Conservation (phyloP, 1,139 yeast genomes). For the Pichia sp. region DNA sequence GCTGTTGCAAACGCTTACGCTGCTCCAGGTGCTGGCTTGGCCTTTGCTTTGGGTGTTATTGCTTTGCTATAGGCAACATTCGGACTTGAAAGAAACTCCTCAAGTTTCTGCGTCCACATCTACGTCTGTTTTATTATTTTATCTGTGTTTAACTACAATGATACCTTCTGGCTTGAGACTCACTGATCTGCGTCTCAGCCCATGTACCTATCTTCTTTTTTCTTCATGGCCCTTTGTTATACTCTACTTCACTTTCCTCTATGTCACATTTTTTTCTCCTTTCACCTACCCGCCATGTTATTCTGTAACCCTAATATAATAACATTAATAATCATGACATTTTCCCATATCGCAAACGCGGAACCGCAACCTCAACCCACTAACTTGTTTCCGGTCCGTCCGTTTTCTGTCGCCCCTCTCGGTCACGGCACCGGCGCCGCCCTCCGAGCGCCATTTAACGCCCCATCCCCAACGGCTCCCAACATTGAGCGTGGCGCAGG, state of each 20-base stretch:
- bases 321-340: neutral
- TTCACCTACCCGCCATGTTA: neutral
- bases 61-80: constrained; percentile 20
- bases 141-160: neutral
- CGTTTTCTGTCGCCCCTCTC: too few relatives aligned
- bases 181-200: neutral
- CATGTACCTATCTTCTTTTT: neutral
- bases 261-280: neutral
- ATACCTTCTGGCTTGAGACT: neutral
- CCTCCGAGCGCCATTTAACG: too few relatives aligned
- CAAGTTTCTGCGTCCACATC: neutral
- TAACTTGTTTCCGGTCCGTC: neutral
- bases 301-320: neutral
- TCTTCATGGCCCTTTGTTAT: neutral
- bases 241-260: neutral
- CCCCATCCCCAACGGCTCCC: too few relatives aligned
- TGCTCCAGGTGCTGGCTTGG: constrained; percentile 20
- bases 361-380: too few relatives aligned
- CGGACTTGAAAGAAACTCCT: neutral
- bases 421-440: too few relatives aligned
- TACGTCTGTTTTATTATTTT: neutral
- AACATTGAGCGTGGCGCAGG: too few relatives aligned
- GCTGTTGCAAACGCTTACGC: constrained; percentile 11
- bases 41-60: constrained; percentile 21
- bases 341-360: too few relatives aligned